Base-by-base conservation (phyloP, 1,139 yeast genomes). In the Komagataea norvegica region DNA sequence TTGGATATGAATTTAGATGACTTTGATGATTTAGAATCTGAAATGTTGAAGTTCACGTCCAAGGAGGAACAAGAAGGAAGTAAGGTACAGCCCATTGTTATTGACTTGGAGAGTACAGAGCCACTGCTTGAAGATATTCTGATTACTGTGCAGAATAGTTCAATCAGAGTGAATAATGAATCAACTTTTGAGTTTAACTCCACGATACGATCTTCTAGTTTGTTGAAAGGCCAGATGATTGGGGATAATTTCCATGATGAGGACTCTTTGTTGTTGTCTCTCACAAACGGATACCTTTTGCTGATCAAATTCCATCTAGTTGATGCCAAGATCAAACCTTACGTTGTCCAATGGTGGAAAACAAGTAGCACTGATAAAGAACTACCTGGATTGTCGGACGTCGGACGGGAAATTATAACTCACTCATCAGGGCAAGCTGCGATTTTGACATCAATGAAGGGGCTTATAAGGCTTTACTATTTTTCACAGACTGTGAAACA, bases 321-420 rank as follows among this genome's bases (percentile, higher is more conserved):
- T 1, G 42, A 37, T 6, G 32, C 28, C 18, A 13, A 11, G 6
- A 59, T 57, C 36, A 67, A 62, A 34, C 77, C 77, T 2, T 70
- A 64, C 44, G 66, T 69, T 11, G 70, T 72, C 0, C 78, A 72
- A 46, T 72, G 77, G 77, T 72, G 77, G 77, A 67, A 62, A 39
- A 6, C 57, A 51, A 3, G 54, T 48, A 25, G 36, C 43, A 14
- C 41, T 42, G 25, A 33, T 40, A 15, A 40, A 8, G 33, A 33
- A 9, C 25, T 37, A 9, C 65, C 68, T 1, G 42, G 14, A 8
- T 40, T 63, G 15, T 55, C 53, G 6, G 56, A 67, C 6, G 55
- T 70, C 3, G 77, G 77, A 1, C 52, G 49, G 36, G 45, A 56
- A 2, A 46, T 71, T 17, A 33, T 52, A 3, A 53, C 72, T 0